A percentile compares a stretch with the other conserved stretches of the same genome.
Evolutionary conservation across 2,329 filamentous ascomycete species (phyloP).

Genomic region (Anthostomella pinea): DNA sequence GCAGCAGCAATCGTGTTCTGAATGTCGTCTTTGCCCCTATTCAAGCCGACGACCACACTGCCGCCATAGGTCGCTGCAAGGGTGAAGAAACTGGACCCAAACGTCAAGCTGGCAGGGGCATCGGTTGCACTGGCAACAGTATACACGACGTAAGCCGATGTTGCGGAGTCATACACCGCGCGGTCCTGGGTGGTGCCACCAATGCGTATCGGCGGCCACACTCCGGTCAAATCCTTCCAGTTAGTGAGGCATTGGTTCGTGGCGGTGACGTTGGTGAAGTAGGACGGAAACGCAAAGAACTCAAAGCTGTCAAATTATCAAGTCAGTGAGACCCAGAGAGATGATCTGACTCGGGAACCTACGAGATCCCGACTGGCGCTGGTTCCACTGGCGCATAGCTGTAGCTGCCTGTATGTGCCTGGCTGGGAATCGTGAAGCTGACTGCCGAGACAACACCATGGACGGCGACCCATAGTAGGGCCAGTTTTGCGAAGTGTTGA

Average conservation of each 20-base stretch:
- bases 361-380: conserved; percentile 46
- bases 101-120: conserved; percentile 49
- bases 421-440: conserved; percentile 33
- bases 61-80: conserved; percentile 48
- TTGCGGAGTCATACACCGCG: conserved; percentile 47
- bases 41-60: conserved; percentile 50
- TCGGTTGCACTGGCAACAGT: conserved; percentile 44
- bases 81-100: conserved; percentile 50
- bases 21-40: conserved; percentile 50
- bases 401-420: conserved; percentile 22
- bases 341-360: conserved; percentile 14
- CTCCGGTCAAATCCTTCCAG: conserved; percentile 46
- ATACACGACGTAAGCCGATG: conserved; percentile 47
- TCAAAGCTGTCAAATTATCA: conserved; percentile 39
- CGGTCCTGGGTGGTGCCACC: conserved; percentile 60
- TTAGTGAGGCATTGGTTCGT: conserved; percentile 52
- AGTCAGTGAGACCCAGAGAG: neutral
- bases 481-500: conserved; percentile 4
- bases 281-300: conserved; percentile 55
- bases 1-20: conserved; percentile 54
- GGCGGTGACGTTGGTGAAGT: conserved; percentile 49
- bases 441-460: conserved; percentile 20
- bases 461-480: conserved; percentile 11
- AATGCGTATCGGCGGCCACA: conserved; percentile 53
- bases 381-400: conserved; percentile 35